phyloP scores from a whole-genome alignment of 2,329 filamentous ascomycete species.

The Sclerotinia nivalis region DNA sequence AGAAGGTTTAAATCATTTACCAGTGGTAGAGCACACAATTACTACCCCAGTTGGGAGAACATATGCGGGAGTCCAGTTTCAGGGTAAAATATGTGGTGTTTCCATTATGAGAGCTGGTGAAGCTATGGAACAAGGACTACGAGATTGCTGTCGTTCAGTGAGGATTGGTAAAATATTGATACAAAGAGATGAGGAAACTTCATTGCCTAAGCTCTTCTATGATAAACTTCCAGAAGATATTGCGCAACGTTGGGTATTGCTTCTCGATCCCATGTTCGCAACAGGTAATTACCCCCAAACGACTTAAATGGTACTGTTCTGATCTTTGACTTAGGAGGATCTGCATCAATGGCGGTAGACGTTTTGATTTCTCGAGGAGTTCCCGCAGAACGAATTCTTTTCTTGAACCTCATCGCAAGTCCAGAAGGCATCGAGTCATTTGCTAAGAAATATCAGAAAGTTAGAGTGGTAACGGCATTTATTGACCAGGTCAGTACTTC shows the following conservation, averaged over 20 bases:
- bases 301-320: conserved; percentile 7
- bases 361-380: conserved; percentile 88
- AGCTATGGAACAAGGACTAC: conserved; percentile 95
- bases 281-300: conserved; percentile 62
- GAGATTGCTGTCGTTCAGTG: conserved; percentile 97
- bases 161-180: conserved; percentile 98
- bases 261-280: conserved; percentile 98
- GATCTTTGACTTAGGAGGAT: conserved; percentile 65
- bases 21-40: conserved; percentile 83
- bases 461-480: conserved; percentile 93
- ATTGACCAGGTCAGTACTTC: conserved; percentile 69
- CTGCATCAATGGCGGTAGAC: conserved; percentile 94
- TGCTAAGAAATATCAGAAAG: conserved; percentile 81
- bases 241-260: conserved; percentile 84
- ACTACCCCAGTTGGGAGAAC: conserved; percentile 86
- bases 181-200: conserved; percentile 93
- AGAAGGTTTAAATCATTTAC: conserved; percentile 94
- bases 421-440: conserved; percentile 90
- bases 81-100: conserved; percentile 97
- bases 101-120: conserved; percentile 98
- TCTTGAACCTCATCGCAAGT: conserved; percentile 96
- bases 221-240: conserved; percentile 97
- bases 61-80: conserved; percentile 90
- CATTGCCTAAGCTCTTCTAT: conserved; percentile 90
- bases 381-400: conserved; percentile 91